Evolutionary conservation across 2,329 filamentous ascomycete genomes (phyloP), one percentile per base, ranked within the genome.

Genomic region (Rutstroemia sp.): DNA sequence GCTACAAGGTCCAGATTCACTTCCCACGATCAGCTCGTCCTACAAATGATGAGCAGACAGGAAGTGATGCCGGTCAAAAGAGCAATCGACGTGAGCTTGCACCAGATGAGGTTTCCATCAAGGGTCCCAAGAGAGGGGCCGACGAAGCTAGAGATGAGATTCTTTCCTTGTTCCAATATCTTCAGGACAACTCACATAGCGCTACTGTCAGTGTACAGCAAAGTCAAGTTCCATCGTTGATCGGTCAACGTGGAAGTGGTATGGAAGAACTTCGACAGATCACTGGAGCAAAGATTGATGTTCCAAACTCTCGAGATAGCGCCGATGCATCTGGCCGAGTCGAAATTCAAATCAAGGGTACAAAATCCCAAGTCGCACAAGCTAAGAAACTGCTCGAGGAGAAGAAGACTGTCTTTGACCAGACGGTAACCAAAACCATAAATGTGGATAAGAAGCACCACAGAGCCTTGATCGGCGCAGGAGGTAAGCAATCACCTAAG

Each of bases 361-460:
- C 90, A 23, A 94, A 95, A 76, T 78, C 88, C 63, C 87, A 94
- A 69, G 94, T 99, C 51, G 86, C 91, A 49, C 88, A 92, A 64
- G 92, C 94, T 4, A 94, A 94, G 81, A 94, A 94, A 75, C 75
- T 94, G 50, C 79, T 99, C 23, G 84, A 92, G 71, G 88, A 94
- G 73, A 91, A 92, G 74, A 87, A 88, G 54, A 86, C 86, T 59
- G 79, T 91, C 19, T 96, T 96, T 64, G 91, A 97, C 66, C 86
- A 94, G 62, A 96, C 89, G n/a, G 79, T 96, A 51, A 83, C 86
- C 16, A 85, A 87, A 74, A 90, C 84, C 12, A 77, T 99, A 49
- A 88, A 95, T 36, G 84, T 99, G n/a, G 92, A 97, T 64, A 89
- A 90, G 76, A 96, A 95, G 76, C 84, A 94, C 72, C 94, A 99